A percentile compares a stretch with the other conserved stretches of the same genome.
Conservation (phyloP, 2,329 filamentous ascomycete species). For the Neopestalotiopsis rosae region DNA sequence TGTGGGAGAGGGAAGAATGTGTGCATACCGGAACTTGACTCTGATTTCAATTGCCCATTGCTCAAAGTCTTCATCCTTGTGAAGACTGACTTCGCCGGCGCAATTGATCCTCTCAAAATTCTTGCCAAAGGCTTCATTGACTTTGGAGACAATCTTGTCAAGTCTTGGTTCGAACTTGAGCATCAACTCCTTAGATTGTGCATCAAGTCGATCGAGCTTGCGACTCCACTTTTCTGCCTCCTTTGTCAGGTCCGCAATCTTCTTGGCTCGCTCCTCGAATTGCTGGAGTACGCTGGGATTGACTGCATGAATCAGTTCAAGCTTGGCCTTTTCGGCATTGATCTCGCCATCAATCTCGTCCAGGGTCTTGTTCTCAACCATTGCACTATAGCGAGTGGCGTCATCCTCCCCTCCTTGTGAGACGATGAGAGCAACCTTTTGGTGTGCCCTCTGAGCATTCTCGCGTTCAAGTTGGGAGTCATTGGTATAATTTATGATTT, state of each 20-base stretch:
- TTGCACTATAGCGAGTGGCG: constrained; percentile 46
- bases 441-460: constrained; percentile 41
- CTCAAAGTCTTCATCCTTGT: constrained; percentile 93
- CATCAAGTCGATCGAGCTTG: constrained; percentile 59
- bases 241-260: constrained; percentile 70
- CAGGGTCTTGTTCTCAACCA: constrained; percentile 55
- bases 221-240: constrained; percentile 60
- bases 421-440: constrained; percentile 46
- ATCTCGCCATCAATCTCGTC: constrained; percentile 77
- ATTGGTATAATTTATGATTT: constrained; percentile 44
- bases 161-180: constrained; percentile 82
- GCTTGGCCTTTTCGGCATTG: constrained; percentile 72
- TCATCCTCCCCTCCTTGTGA: constrained; percentile 43
- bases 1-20: not conserved
- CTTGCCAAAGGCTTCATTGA: constrained; percentile 89
- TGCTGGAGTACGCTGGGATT: constrained; percentile 78
- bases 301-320: constrained; percentile 81
- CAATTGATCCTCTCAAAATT: constrained; percentile 96
- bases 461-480: constrained; percentile 42
- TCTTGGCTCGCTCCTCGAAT: constrained; percentile 73
- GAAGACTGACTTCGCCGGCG: constrained; percentile 84
- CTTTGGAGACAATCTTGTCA: constrained; percentile 76
- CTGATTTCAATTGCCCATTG: constrained; percentile 92
- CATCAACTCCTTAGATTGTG: constrained; percentile 69
- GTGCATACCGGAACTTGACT: constrained; percentile 85